Evolutionary conservation across 345 rosid species (phyloP).

Genomic region (sweet orange (Citrus sinensis)): DNA sequence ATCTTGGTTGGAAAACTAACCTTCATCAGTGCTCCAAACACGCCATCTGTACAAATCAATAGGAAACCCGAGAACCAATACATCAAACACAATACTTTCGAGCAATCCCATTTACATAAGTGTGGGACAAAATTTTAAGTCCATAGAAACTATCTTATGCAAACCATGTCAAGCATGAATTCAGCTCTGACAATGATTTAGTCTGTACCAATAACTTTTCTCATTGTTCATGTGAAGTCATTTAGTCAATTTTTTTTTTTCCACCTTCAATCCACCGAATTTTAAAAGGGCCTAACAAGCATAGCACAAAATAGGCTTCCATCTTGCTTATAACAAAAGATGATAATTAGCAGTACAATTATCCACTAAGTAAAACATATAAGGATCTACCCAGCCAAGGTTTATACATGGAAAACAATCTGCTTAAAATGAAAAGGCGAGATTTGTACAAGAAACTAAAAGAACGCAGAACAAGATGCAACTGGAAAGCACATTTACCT

Average conservation of each 20-base stretch:
- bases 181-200: not conserved
- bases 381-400: not conserved
- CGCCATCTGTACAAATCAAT: slow-evolving; percentile 46
- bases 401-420: not conserved
- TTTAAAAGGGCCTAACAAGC: not conserved
- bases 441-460: not conserved
- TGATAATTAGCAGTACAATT: not conserved
- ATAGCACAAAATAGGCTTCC: not conserved
- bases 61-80: not conserved
- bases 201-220: not conserved
- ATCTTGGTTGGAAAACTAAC: slow-evolving; percentile 23
- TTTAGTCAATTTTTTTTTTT: too few relatives aligned
- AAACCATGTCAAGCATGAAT: not conserved
- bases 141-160: not conserved
- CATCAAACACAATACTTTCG: not conserved
- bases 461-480: not conserved
- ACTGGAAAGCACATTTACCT: slow-evolving; percentile 32
- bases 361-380: not conserved
- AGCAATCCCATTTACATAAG: not conserved
- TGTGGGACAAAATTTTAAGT: not conserved
- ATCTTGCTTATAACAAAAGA: not conserved
- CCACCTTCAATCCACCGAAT: not conserved
- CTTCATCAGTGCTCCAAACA: slow-evolving; percentile 93
- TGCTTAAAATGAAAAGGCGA: not conserved
- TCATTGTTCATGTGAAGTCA: not conserved